Base-by-base conservation (phyloP, 176 grass and related monocot species). In the Pharus latifolius region DNA sequence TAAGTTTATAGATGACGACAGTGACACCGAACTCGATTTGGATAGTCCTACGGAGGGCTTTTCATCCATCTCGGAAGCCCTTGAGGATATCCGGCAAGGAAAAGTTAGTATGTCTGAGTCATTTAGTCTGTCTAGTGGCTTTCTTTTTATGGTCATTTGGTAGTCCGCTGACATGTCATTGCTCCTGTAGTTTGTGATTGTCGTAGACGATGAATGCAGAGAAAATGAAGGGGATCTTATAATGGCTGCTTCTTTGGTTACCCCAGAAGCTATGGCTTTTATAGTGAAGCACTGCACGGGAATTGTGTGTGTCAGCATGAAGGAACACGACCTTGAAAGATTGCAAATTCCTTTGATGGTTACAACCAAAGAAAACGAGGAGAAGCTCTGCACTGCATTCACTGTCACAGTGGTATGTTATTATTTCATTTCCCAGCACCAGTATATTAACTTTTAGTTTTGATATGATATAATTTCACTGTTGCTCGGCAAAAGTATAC, bases 251-350 rank as follows among this genome's bases (percentile, higher is more conserved):
- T 81, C 82, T 44, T 80, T 91, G 79, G 88, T 74, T 61, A 96
- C 79, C 10, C 81, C 85, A 53, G 88, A 88, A 72, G 84, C 88
- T 68, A 96, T 96, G 84, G 88, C 92, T 62, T 96, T 96, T 73
- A 86, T 91, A 70, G 88, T 96, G 49, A 90, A 82, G 42, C 67
- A 96, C 53, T 68, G 88, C 22, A 91, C 92, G 52, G 92, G 92
- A 70, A 96, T 96, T 43, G 92, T 91, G 15, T 96, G 88, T 75
- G 92, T 88, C 56, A 91, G 92, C 76, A 96, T 96, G 92, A 96
- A 83, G 80, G 84, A 72, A 72, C 75, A 96, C 7, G 85, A 91
- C 64, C 85, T 96, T 30, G 79, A 91, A 74, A 96, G 85, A 38
- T 63, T 96, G 62, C 27, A 81, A 45, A 81, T 96, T 78, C 88